Percentiles rank a stretch among this genome's conserved stretches.
Evolutionary conservation across 352 stramenopile genomes (phyloP).

Genomic region (Phytophthora crassamura): DNA sequence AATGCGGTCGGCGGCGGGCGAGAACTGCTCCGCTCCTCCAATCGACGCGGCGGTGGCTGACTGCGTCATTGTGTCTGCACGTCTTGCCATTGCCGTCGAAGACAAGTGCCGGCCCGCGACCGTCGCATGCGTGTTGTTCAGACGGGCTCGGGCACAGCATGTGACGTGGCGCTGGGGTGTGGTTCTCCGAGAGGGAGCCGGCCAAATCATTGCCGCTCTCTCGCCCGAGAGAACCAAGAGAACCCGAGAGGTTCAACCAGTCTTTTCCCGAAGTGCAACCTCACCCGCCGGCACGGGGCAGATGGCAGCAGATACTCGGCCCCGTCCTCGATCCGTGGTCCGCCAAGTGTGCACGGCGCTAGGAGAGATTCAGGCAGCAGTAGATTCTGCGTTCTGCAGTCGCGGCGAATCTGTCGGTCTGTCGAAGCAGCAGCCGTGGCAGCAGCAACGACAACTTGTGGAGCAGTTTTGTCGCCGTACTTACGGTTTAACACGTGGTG

Average conservation of each 20-base stretch:
- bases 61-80: slow-evolving; percentile 16
- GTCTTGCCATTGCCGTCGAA: not conserved
- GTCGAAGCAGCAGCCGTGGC: too few relatives aligned
- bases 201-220: slow-evolving; percentile 39
- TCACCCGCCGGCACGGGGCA: not conserved
- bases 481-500: slow-evolving; percentile 21
- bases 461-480: too few relatives aligned
- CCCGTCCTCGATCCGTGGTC: not conserved
- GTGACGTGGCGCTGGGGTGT: slow-evolving; percentile 39
- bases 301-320: not conserved
- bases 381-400: too few relatives aligned
- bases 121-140: slow-evolving; percentile 41
- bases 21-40: slow-evolving; percentile 26
- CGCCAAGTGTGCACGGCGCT: too few relatives aligned
- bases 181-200: slow-evolving; percentile 14
- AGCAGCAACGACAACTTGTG: too few relatives aligned
- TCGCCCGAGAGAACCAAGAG: too few relatives aligned
- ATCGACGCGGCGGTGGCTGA: slow-evolving; percentile 1
- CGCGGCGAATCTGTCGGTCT: too few relatives aligned
- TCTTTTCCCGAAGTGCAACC: slow-evolving; percentile 29
- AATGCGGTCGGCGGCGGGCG: not conserved
- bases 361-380: too few relatives aligned
- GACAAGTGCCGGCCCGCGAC: not conserved
- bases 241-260: slow-evolving; percentile 29
- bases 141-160: slow-evolving; percentile 17